Conservation (phyloP, 176 grass and related monocot species). For the Poa annua region DNA sequence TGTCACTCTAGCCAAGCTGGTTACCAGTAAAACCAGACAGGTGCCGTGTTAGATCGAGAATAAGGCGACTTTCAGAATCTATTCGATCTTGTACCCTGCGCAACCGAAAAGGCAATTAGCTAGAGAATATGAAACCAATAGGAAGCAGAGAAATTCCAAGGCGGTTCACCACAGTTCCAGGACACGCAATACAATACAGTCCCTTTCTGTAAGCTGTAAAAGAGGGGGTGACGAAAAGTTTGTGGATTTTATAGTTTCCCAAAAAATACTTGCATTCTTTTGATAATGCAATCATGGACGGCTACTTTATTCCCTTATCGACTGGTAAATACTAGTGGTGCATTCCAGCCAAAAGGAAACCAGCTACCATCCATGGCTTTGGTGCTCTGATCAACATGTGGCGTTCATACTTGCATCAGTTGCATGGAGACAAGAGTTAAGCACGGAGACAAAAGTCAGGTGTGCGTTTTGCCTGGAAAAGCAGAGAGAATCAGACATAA, state of each 20-base stretch:
- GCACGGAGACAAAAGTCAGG: conserved; percentile 37
- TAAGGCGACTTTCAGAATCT: not conserved
- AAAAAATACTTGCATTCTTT: not conserved
- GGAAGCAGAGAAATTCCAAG: conserved; percentile 9
- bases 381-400: conserved; percentile 33
- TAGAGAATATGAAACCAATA: conserved; percentile 11
- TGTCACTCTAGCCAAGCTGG: conserved; percentile 13
- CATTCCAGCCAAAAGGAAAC: conserved; percentile 54
- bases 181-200: conserved; percentile 15
- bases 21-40: conserved; percentile 25
- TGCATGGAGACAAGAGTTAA: conserved; percentile 46
- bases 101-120: conserved; percentile 25
- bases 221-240: conserved; percentile 20
- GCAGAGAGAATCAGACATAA: conserved; percentile 1
- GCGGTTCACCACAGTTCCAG: conserved; percentile 25
- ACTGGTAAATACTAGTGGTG: conserved; percentile 40
- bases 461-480: conserved; percentile 31
- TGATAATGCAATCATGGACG: conserved; percentile 41
- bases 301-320: conserved; percentile 43
- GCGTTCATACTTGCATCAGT: conserved; percentile 50
- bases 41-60: not conserved
- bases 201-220: conserved; percentile 46
- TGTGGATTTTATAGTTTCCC: not conserved
- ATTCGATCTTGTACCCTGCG: not conserved
- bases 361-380: conserved; percentile 40